Conservation (phyloP, 2,329 filamentous ascomycete species). For the Diaporthe velutina region DNA sequence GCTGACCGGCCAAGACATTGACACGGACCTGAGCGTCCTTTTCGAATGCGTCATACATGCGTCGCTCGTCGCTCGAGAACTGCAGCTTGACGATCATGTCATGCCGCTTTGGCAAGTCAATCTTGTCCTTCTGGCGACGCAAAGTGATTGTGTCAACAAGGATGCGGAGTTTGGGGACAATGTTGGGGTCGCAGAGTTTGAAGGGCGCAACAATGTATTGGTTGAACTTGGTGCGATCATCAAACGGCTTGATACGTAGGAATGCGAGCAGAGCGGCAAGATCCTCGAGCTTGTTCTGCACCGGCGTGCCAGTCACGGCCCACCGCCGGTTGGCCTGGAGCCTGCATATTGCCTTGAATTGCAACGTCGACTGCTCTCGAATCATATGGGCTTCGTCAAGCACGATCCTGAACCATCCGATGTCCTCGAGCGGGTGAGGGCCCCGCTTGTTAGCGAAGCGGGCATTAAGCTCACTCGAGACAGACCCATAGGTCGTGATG, state of each 20-base stretch:
- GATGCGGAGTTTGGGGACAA: conserved; percentile 86
- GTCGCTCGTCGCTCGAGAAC: conserved; percentile 81
- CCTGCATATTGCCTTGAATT: conserved; percentile 87
- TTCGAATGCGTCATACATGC: conserved; percentile 87
- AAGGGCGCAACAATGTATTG: conserved; percentile 87
- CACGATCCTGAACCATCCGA: conserved; percentile 94
- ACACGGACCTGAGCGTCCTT: conserved; percentile 85
- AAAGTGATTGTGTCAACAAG: conserved; percentile 96
- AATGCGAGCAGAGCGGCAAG: conserved; percentile 89
- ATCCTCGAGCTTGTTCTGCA: conserved; percentile 94
- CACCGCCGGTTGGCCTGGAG: conserved; percentile 86
- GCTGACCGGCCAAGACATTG: conserved; percentile 76
- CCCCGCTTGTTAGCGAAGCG: conserved; percentile 73
- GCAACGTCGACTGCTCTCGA: conserved; percentile 83
- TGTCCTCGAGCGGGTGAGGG: conserved; percentile 76
- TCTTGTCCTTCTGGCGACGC: conserved; percentile 90
- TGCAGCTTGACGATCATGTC: conserved; percentile 81
- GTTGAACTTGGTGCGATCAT: conserved; percentile 81
- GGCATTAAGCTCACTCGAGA: conserved; percentile 81
- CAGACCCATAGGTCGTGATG: conserved; percentile 92
- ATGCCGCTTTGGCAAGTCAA: conserved; percentile 80
- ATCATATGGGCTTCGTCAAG: conserved; percentile 97
- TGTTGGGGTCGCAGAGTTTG: conserved; percentile 86
- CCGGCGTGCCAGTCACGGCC: conserved; percentile 97
- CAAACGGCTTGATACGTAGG: conserved; percentile 85